Base-by-base conservation (phyloP, 352 stramenopile species). In the Peronosclerospora sorghi region DNA sequence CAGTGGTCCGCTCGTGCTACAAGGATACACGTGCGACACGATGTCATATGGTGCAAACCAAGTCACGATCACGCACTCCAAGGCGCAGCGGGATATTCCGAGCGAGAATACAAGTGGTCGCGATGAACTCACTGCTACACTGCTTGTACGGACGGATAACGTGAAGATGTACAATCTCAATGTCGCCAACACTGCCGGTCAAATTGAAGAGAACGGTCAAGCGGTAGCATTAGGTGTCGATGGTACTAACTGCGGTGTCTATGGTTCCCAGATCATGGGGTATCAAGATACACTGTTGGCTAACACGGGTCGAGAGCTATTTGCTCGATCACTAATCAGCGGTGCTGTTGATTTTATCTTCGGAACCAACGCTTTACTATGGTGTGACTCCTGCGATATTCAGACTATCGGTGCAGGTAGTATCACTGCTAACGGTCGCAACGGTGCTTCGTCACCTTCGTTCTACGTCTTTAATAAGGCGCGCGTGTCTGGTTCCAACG, bases 131-230 rank as follows among this genome's bases (percentile, higher is more conserved):
- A 37, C 28, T 14, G 37, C 27, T 20, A 38, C 40, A 1, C 2
- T 46, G 1, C 29, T 18, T 4, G 6, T 46, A 1, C n/a, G 30
- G 10, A 23, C 40, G 17, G 20, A 37, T 19, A 38, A 37, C 5
- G 27, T 46, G 8, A 24, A 36, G 20, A 18, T 46, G 12, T 38
- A 46, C 29, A 46, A 46, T 8, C 40, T 46, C 40, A 46, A 46
- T 13, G 5, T 46, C 29, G 39, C 28, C 10, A 45, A 45, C 18
- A 45, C 27, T 2, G 39, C 39, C 0, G 27, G 27, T 20, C 29
- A 39, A 23, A 32, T 46, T n/a, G 8, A 7, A 4, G 2, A 45
- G 9, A 9, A 29, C 4, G 43, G 43, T 5, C 43, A 50, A 12
- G 43, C 43, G 2, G 24, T 42, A 6, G 43, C 43, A 13, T 6